A percentile compares a stretch with the other conserved stretches of the same genome.
These are phyloP conservation scores for Hypoxylon crocopeplum DNA, from an alignment of 495 filamentous ascomycete genomes.

Conservation along the genomic window DNA sequence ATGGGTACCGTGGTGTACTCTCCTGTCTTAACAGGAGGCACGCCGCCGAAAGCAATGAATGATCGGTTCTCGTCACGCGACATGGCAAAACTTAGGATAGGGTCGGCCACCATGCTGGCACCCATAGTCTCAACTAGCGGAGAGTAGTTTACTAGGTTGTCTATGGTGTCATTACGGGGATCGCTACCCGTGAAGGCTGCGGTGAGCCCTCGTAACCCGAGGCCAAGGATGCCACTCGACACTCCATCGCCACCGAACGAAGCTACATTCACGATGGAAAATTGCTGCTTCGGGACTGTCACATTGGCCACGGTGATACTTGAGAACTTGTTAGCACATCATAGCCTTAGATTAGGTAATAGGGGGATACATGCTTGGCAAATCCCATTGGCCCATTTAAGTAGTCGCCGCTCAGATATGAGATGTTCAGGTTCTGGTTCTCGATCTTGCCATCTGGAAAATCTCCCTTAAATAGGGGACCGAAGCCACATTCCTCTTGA, in stretches of 20 bases:
- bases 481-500: conserved; percentile 55
- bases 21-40: conserved; percentile 40
- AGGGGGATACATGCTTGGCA: conserved; percentile 43
- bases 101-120: conserved; percentile 30
- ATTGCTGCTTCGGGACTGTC: conserved; percentile 57
- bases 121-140: conserved; percentile 38
- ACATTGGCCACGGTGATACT: conserved; percentile 57
- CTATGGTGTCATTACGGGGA: conserved; percentile 30
- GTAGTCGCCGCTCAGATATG: conserved; percentile 62
- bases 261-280: conserved; percentile 57
- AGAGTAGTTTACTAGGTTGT: conserved; percentile 34
- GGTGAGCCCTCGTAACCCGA: conserved; percentile 58
- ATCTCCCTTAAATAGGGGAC: conserved; percentile 48
- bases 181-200: conserved; percentile 34
- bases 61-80: conserved; percentile 40
- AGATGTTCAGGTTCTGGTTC: conserved; percentile 60
- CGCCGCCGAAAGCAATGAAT: conserved; percentile 43
- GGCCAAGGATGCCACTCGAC: conserved; percentile 60
- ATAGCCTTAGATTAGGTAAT: neutral
- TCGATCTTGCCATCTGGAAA: conserved; percentile 53
- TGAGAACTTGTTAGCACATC: neutral
- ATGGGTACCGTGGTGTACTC: conserved; percentile 36
- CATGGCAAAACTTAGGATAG: conserved; percentile 41
- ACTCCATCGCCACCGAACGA: conserved; percentile 55
- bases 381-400: conserved; percentile 62